Evolutionary conservation across 1,284 basidiomycete species (phyloP), one percentile per base, ranked within the genome.

Genomic region (Apiotrichum akiyoshidainum): DNA sequence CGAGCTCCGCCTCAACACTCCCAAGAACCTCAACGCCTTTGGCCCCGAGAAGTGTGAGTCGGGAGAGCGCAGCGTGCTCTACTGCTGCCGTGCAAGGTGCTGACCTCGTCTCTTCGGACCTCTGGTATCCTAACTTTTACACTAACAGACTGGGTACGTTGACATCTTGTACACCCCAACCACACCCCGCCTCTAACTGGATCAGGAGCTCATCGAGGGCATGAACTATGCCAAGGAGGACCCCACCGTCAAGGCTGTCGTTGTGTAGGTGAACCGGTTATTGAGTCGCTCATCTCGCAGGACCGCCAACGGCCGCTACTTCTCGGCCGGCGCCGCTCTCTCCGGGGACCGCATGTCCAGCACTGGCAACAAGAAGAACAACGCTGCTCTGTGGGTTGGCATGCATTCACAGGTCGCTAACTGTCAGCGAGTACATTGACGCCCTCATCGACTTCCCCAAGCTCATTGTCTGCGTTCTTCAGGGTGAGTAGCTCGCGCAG

Each of bases 1-100:
- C n/a, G 61, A 63, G 56, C 61, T 63, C 14, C 58, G 58, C 21
- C 61, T 63, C 35, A 63, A 63, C 58, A 63, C 61, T 37, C 61
- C 61, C 37, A 19, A 58, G 53, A 60, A 63, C 61, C 61, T 63
- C 42, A 63, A 63, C 47, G 46, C 54, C 11, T 60, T 63, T 26
- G 50, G 49, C 12, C 48, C 40, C 1, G 47, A 42, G 21, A 60
- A 60, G 53, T 63, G 60, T 61, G 16, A 41, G 59, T 51, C 26
- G 7, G 26, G 26, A 7, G 26, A 31, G 33, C n/a, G 19, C 26
- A 17, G 33, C 41, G 22, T 37, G 49, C 13, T 26, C 3, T 8
- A 9, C 14, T 4, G 26, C n/a, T 19, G 1, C 7, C n/a, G 42
- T 21, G 26, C 26, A 31, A 31, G 26, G 26, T 31, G 26, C 26